Evolutionary conservation across 495 filamentous ascomycete genomes (phyloP).

Genomic region (Geoglossum glabrum): DNA sequence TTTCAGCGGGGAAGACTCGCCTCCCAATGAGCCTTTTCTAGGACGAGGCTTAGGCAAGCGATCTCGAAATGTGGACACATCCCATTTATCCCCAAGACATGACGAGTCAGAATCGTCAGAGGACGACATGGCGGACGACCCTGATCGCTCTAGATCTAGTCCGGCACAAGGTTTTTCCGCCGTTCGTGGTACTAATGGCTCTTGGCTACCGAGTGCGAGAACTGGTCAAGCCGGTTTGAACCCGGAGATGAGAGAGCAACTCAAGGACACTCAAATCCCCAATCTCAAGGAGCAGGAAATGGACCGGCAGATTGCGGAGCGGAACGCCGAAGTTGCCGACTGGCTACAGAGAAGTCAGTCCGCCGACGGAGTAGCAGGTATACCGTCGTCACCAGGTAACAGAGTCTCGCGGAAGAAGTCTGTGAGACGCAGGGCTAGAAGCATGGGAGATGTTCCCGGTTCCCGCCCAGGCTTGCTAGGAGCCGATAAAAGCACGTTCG

Average conservation of each 20-base stretch:
- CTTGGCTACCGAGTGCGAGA: conserved; percentile 1
- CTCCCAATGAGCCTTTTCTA: not conserved
- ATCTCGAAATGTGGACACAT: not conserved
- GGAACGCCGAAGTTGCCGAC: conserved; percentile 12
- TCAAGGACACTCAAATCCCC: conserved; percentile 8
- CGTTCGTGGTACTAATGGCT: not conserved
- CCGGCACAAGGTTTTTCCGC: not conserved
- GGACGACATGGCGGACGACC: not conserved
- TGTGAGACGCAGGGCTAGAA: conserved; percentile 4
- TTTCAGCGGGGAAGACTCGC: not conserved
- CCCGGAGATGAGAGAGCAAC: conserved; percentile 10
- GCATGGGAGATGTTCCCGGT: not conserved
- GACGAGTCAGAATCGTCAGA: not conserved
- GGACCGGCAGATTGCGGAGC: conserved; percentile 7
- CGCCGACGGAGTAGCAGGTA: conserved; percentile 4
- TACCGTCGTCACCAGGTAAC: conserved; percentile 3
- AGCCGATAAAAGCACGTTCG: no score
- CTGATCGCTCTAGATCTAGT: not conserved
- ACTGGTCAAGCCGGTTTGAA: conserved; percentile 14
- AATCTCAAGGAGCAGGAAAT: conserved; percentile 15
- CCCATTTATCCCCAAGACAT: not conserved
- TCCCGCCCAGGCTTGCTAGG: not conserved
- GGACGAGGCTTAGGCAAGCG: not conserved
- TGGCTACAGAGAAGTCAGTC: conserved; percentile 11
- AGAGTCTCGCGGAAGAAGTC: conserved; percentile 6